These are phyloP conservation scores for Candida rishiriensis DNA, from an alignment of 805 yeast species.

Conservation along the genomic window DNA sequence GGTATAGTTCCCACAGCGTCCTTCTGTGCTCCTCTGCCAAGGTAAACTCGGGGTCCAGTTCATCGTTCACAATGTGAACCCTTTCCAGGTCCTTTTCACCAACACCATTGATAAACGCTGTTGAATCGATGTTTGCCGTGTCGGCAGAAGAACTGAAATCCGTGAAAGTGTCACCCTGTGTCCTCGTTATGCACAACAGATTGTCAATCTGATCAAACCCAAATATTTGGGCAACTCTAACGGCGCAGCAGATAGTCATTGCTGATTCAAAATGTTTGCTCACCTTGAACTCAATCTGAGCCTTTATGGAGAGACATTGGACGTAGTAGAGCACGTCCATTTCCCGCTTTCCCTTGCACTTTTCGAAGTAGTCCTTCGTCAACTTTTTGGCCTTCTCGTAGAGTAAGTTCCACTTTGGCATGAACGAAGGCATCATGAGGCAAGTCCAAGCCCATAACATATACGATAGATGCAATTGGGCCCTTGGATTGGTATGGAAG, in stretches of 20 bases:
- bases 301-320: slow-evolving; percentile 22
- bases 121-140: neutral
- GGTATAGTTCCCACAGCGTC: slow-evolving; percentile 30
- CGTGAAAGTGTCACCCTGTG: too few species aligned
- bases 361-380: slow-evolving; percentile 17
- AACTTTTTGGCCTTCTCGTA: slow-evolving; percentile 15
- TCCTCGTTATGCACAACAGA: slow-evolving; percentile 3
- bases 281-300: slow-evolving; percentile 23
- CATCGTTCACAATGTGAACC: slow-evolving; percentile 14
- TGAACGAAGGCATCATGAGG: slow-evolving; percentile 15
- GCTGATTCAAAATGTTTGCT: slow-evolving; percentile 27
- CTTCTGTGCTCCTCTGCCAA: slow-evolving; percentile 27
- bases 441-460: slow-evolving; percentile 21
- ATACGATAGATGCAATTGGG: slow-evolving; percentile 18
- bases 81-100: neutral
- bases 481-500: slow-evolving; percentile 15
- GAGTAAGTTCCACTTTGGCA: slow-evolving; percentile 12
- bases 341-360: slow-evolving; percentile 8
- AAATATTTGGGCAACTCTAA: slow-evolving; percentile 25
- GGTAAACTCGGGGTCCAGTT: slow-evolving; percentile 21
- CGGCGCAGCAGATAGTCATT: slow-evolving; percentile 22
- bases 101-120: neutral
- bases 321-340: slow-evolving; percentile 22
- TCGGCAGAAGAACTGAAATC: too few species aligned
- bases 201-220: slow-evolving; percentile 30